Conservation (phyloP, 2,329 filamentous ascomycete genomes). For the Epichloe typhina region DNA sequence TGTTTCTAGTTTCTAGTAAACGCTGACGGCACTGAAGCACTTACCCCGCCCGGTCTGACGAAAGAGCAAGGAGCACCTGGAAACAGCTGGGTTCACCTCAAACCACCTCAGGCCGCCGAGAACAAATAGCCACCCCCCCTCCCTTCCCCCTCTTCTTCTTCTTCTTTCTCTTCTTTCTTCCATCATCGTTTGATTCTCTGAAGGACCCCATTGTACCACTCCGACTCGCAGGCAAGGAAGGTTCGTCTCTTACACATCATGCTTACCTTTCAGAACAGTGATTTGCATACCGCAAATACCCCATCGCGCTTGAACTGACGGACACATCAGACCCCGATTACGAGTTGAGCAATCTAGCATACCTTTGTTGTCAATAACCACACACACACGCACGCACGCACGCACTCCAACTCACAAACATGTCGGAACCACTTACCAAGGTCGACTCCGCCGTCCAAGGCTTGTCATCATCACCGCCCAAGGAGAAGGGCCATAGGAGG, state of each 20-base stretch:
- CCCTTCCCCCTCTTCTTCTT: slow-evolving; percentile 7
- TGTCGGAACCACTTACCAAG: slow-evolving; percentile 56
- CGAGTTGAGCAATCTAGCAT: background rate
- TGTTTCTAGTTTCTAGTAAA: background rate
- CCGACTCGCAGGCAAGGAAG: background rate
- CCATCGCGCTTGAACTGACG: background rate
- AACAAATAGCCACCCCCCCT: slow-evolving; percentile 14
- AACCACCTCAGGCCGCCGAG: slow-evolving; percentile 15
- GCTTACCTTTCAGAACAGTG: background rate
- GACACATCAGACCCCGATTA: background rate
- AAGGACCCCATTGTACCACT: slow-evolving; percentile 8
- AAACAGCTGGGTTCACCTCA: slow-evolving; percentile 1
- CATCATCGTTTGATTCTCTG: slow-evolving; percentile 8
- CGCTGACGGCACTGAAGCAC: slow-evolving; percentile 20
- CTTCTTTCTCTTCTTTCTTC: slow-evolving; percentile 11
- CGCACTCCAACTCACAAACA: slow-evolving; percentile 11
- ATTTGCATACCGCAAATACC: background rate
- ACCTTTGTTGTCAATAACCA: background rate
- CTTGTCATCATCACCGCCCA: slow-evolving; percentile 52
- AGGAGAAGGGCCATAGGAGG: slow-evolving; percentile 56
- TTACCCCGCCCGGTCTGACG: slow-evolving; percentile 33
- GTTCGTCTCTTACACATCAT: slow-evolving; percentile 2
- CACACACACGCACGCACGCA: background rate
- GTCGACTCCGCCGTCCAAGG: slow-evolving; percentile 86
- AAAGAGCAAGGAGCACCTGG: slow-evolving; percentile 18